These are phyloP conservation scores for Arabis alpina DNA, from an alignment of 345 rosid species.

Conservation along the genomic window DNA sequence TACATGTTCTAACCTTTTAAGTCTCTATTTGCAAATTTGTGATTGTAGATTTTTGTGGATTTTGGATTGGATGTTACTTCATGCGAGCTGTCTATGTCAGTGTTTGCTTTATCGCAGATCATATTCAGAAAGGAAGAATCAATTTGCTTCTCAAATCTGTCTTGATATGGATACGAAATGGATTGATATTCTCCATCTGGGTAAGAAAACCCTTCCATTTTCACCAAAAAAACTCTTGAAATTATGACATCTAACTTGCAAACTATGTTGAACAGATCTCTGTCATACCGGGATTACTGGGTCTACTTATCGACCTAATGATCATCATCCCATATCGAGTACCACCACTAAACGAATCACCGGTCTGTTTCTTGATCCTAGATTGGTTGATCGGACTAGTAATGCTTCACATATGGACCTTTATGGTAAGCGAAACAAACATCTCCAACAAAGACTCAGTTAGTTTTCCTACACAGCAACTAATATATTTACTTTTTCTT, in stretches of 20 bases:
- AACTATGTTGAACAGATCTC: slow-evolving; percentile 22
- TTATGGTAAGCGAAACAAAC: slow-evolving; percentile 32
- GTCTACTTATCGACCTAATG: slow-evolving; percentile 37
- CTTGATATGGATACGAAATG: slow-evolving; percentile 3
- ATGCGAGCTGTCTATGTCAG: not conserved
- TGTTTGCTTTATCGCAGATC: slow-evolving; percentile 17
- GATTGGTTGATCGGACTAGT: slow-evolving; percentile 36
- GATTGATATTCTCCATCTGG: slow-evolving; percentile 27
- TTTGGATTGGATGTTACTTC: slow-evolving; percentile 23
- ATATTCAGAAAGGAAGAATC: slow-evolving; percentile 25
- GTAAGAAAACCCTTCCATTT: slow-evolving; percentile 18
- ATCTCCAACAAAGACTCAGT: not conserved
- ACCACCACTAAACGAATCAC: slow-evolving; percentile 26
- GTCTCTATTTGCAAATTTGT: not conserved
- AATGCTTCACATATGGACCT: slow-evolving; percentile 26
- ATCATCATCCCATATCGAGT: slow-evolving; percentile 34
- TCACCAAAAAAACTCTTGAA: not conserved
- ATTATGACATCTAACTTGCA: slow-evolving; percentile 17
- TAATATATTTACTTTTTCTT: not conserved
- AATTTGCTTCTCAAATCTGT: slow-evolving; percentile 23
- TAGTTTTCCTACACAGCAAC: not conserved
- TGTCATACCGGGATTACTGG: slow-evolving; percentile 29
- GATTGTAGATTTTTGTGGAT: slow-evolving; percentile 27
- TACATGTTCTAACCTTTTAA: not conserved
- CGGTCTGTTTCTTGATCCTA: slow-evolving; percentile 23